Evolutionary conservation across 129 eudicot species (phyloP), one percentile per base, ranked within the genome.

Genomic region (Helichrysum umbraculigerum): DNA sequence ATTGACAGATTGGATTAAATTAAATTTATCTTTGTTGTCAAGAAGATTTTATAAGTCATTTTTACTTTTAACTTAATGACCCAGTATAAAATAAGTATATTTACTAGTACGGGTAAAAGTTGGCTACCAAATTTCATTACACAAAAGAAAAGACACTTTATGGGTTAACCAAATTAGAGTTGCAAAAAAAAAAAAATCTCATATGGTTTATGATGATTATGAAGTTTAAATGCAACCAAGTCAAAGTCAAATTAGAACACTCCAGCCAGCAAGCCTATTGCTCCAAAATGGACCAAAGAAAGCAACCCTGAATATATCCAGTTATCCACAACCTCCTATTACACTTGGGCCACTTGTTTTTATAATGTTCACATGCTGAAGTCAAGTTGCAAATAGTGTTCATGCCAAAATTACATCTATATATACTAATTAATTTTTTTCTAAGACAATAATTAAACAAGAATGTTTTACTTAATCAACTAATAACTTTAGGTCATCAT

Each of bases 251-350:
- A 41, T 12, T 58, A 10, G 51, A 56, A 59, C 37, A 77, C 33
- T 37, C 67, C 56, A 54, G 11, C 58, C 30, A 12, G 28, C 60
- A 44, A 70, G 66, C 17, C 34, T 56, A 15, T 67, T 80, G 56
- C 74, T 73, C 70, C 75, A 80, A 80, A 80, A 73, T 73, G 75
- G 79, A 80, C 83, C 75, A 57, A 64, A 50, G 74, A 54, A 37
- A 64, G 20, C 61, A 64, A 22, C 39, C 74, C 47, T 50, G 19
- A 44, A 32, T 58, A 21, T 30, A 21, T 25, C 28, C 28, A 25
- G 28, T 25, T 34, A 75, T 33, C 51, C 25, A 47, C 65, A 70
- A 7, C 66, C 19, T 41, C 47, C 47, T 2, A 9, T 41, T 41
- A 61, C 2, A 14, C 64, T 51, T 72, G 41, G 35, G 37, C 70